Percentiles rank a stretch among this genome's conserved stretches.
Evolutionary conservation across 257 asterid genomes (phyloP).

Genomic region (Mitragyna speciosa): DNA sequence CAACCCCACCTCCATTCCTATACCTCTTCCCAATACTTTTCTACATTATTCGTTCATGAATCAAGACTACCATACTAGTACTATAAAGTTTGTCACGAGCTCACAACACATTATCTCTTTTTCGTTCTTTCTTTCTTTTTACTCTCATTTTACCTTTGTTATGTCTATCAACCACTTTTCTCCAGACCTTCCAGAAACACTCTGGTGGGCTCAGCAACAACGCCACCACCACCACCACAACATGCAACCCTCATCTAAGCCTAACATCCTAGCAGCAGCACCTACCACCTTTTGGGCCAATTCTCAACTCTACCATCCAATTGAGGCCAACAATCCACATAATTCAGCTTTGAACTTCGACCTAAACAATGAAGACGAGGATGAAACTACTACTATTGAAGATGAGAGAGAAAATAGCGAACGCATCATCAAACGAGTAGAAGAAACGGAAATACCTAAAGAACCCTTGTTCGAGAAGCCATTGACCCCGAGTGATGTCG

Average conservation of each 20-base stretch:
- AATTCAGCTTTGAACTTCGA: slow-evolving; percentile 37
- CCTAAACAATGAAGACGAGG: slow-evolving; percentile 55
- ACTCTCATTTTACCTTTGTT: neutral
- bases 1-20: neutral
- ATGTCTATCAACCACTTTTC: slow-evolving; percentile 72
- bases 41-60: neutral
- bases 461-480: slow-evolving; percentile 79
- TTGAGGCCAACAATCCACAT: slow-evolving; percentile 2
- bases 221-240: slow-evolving; percentile 19
- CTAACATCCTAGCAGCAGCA: neutral
- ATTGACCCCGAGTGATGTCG: slow-evolving; percentile 93
- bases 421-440: neutral
- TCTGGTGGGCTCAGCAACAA: slow-evolving; percentile 49
- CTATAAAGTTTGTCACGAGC: slow-evolving; percentile 4
- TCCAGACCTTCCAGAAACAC: slow-evolving; percentile 44
- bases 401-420: neutral
- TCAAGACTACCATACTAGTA: neutral
- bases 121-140: neutral
- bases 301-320: slow-evolving; percentile 15
- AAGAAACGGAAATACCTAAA: slow-evolving; percentile 26
- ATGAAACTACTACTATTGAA: slow-evolving; percentile 24
- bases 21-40: neutral
- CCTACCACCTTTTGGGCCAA: slow-evolving; percentile 20
- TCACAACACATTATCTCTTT: neutral
- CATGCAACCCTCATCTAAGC: slow-evolving; percentile 36